phyloP scores from a whole-genome alignment of 2,329 filamentous ascomycete species.

The Alternaria gansuensis region DNA sequence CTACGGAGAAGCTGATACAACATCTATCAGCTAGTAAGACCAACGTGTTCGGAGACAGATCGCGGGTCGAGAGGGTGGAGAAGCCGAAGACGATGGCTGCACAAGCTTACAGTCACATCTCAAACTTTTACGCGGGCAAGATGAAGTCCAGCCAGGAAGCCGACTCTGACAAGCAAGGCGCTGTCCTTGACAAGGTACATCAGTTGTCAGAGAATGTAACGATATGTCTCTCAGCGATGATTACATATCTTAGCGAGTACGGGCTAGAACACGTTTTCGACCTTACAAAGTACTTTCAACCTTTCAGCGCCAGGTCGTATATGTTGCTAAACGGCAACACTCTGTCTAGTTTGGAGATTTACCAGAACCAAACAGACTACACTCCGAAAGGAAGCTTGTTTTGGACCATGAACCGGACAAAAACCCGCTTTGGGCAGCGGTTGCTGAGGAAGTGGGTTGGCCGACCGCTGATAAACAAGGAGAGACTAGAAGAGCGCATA shows the following conservation, averaged over 20 bases:
- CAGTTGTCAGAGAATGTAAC: slow-evolving; percentile 85
- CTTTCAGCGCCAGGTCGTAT: slow-evolving; percentile 91
- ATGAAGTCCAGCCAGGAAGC: slow-evolving; percentile 63
- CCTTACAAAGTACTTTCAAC: slow-evolving; percentile 95
- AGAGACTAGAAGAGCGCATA: slow-evolving; percentile 78
- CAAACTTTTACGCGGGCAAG: slow-evolving; percentile 90
- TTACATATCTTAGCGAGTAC: slow-evolving; percentile 89
- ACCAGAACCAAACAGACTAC: slow-evolving; percentile 91
- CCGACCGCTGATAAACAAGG: slow-evolving; percentile 80
- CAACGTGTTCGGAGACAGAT: slow-evolving; percentile 91
- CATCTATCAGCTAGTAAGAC: slow-evolving; percentile 88
- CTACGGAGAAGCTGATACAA: slow-evolving; percentile 89
- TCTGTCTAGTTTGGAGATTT: slow-evolving; percentile 91
- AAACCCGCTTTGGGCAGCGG: slow-evolving; percentile 87
- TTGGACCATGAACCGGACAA: slow-evolving; percentile 93
- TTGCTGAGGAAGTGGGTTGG: slow-evolving; percentile 95
- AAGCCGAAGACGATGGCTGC: slow-evolving; percentile 83
- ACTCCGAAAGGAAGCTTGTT: slow-evolving; percentile 87
- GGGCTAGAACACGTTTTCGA: slow-evolving; percentile 95
- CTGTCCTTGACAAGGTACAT: slow-evolving; percentile 84
- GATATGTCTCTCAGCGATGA: slow-evolving; percentile 95
- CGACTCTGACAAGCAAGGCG: slow-evolving; percentile 55
- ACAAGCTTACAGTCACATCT: slow-evolving; percentile 86
- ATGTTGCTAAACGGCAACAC: slow-evolving; percentile 98
- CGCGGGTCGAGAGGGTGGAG: slow-evolving; percentile 80